These are phyloP conservation scores for Emmonsiellopsis sp. DNA, from an alignment of 2,329 filamentous ascomycete species.

Conservation along the genomic window DNA sequence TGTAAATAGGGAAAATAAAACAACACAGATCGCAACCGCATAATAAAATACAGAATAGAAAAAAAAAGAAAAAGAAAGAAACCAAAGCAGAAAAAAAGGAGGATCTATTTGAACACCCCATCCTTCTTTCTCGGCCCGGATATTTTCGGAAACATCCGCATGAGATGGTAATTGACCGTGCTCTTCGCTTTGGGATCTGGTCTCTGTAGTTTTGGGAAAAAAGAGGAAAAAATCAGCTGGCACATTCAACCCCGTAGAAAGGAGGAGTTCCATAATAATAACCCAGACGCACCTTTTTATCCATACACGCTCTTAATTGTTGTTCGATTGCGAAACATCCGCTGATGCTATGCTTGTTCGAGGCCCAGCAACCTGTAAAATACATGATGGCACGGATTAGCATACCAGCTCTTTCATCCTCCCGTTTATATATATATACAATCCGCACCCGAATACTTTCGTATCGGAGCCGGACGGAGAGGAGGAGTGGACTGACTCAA, in stretches of 20 bases:
- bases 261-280: not conserved
- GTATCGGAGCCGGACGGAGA: not conserved
- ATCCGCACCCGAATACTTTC: not conserved
- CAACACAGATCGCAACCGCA: not conserved
- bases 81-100: not conserved
- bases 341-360: constrained; percentile 39
- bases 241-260: not conserved
- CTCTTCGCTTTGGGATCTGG: constrained; percentile 54
- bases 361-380: constrained; percentile 38
- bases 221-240: not conserved
- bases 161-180: constrained; percentile 85
- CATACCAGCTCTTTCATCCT: not conserved
- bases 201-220: constrained; percentile 37
- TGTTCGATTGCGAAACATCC: constrained; percentile 53
- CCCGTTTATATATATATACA: too few species aligned
- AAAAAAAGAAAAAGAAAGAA: not conserved
- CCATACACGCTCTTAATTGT: constrained; percentile 64
- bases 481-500: constrained; percentile 47
- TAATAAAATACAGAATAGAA: not conserved
- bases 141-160: constrained; percentile 65
- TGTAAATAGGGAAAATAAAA: not conserved
- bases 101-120: constrained; percentile 25
- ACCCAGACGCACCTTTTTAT: constrained; percentile 56
- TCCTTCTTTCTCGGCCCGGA: constrained; percentile 62
- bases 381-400: not conserved